phyloP scores from a whole-genome alignment of 805 yeast genomes.

The Ogataea nakhonphanomensis region DNA sequence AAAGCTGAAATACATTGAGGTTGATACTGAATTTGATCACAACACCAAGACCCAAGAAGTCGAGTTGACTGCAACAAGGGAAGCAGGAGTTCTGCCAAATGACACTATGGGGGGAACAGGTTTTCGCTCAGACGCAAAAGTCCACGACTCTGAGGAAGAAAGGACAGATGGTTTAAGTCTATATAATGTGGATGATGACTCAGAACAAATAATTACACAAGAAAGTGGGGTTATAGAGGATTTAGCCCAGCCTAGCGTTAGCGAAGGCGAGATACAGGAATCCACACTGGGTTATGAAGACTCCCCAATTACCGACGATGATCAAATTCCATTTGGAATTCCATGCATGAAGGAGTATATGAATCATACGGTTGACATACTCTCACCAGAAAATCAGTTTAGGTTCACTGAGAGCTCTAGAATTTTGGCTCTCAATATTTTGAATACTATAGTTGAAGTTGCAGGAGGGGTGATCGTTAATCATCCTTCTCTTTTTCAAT shows the following conservation, averaged over 20 bases:
- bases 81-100: slow-evolving; percentile 42
- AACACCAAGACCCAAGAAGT: slow-evolving; percentile 28
- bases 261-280: background rate
- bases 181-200: background rate
- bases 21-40: slow-evolving; percentile 27
- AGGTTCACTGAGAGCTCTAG: slow-evolving; percentile 87
- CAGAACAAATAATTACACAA: too few relatives aligned
- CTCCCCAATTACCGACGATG: slow-evolving; percentile 23
- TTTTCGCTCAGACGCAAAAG: slow-evolving; percentile 1
- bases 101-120: slow-evolving; percentile 55
- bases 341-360: slow-evolving; percentile 74
- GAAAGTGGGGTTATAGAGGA: too few relatives aligned
- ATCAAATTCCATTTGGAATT: slow-evolving; percentile 59
- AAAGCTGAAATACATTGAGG: slow-evolving; percentile 52
- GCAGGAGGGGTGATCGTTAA: slow-evolving; percentile 60
- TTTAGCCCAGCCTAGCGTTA: background rate
- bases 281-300: background rate
- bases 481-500: slow-evolving; percentile 62
- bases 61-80: slow-evolving; percentile 24
- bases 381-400: slow-evolving; percentile 77
- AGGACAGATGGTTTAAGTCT: background rate
- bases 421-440: slow-evolving; percentile 72
- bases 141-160: background rate
- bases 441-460: slow-evolving; percentile 78
- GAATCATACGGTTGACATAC: slow-evolving; percentile 70